phyloP scores from a whole-genome alignment of 352 stramenopile species.

The Phytophthora tentaculata region DNA sequence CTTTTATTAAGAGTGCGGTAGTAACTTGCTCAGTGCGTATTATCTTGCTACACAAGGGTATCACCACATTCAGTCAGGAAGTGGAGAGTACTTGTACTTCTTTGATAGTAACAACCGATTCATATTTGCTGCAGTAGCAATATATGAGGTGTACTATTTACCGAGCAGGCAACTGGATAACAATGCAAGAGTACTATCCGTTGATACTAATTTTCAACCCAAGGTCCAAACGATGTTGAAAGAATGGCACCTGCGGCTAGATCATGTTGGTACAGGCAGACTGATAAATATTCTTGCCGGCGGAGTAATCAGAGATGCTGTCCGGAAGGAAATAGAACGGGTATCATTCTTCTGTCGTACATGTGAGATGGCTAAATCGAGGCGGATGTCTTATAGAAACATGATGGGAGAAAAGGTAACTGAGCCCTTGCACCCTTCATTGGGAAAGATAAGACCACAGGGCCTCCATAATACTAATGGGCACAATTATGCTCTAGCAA shows the following conservation, averaged over 20 bases:
- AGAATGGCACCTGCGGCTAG: slow-evolving; percentile 18
- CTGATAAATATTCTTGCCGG: background rate
- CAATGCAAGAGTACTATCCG: background rate
- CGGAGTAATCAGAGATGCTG: background rate
- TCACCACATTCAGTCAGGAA: slow-evolving; percentile 1
- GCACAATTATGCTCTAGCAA: slow-evolving; percentile 2
- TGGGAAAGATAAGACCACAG: background rate
- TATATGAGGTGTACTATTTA: slow-evolving; percentile 4
- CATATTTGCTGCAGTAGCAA: slow-evolving; percentile 8
- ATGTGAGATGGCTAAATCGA: background rate
- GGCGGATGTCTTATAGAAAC: slow-evolving; percentile 6
- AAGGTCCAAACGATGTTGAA: background rate
- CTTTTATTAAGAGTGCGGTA: slow-evolving; percentile 1
- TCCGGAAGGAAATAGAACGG: background rate
- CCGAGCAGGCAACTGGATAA: background rate
- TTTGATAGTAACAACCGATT: background rate
- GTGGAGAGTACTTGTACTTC: slow-evolving; percentile 3
- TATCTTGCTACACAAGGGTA: slow-evolving; percentile 1
- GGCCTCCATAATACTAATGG: slow-evolving; percentile 6
- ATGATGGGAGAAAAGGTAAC: slow-evolving; percentile 5
- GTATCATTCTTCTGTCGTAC: background rate
- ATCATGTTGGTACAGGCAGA: slow-evolving; percentile 8
- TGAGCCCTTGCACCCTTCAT: slow-evolving; percentile 12
- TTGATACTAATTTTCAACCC: background rate
- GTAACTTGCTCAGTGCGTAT: slow-evolving; percentile 10